Evolutionary conservation across 345 rosid species (phyloP), one percentile per base, ranked within the genome.

Genomic region (Melaleuca quinquenervia): DNA sequence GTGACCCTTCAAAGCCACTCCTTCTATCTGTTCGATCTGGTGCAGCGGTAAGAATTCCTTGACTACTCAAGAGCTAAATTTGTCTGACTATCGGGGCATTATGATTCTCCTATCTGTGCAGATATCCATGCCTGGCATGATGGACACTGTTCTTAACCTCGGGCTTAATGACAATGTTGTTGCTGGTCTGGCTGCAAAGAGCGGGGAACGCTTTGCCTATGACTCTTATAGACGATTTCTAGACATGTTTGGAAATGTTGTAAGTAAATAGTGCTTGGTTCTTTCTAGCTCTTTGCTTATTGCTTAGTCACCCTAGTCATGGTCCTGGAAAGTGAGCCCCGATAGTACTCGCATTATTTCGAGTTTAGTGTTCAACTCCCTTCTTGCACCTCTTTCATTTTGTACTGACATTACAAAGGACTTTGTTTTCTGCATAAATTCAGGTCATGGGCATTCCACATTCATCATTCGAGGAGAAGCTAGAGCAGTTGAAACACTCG

Each of bases 51-150:
- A 91, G 93, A 80, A 41, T 27, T 41, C 51, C 86, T 84, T 27
- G 21, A 32, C 51, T 32, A 49, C 50, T 64, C 51, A 53, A 48
- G 22, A 36, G 80, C 80, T 70, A 70, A 18, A 36, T 36, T 18
- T 70, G 80, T 36, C 80, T 32, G 80, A 20, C 80, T 36, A 70
- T 20, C 48, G 5, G 80, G 36, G 80, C 48, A 9, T 70, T 36
- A 36, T 36, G 80, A 36, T 70, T 70, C 48, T 70, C 48, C 78
- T 36, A 70, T 36, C 24, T 70, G 18, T 70, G 48, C 48, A 97
- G 98, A 92, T 96, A 15, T 97, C 98, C 32, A 97, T 97, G 98
- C 99, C 98, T 53, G 99, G 99, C 51, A 97, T 97, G 99, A 97
- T 97, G 99, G 99, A 97, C 90, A 97, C 98, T 27, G 98, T 97